These are phyloP conservation scores for Podaxis sp. DNA, from an alignment of 768 basidiomycete species.

Conservation along the genomic window DNA sequence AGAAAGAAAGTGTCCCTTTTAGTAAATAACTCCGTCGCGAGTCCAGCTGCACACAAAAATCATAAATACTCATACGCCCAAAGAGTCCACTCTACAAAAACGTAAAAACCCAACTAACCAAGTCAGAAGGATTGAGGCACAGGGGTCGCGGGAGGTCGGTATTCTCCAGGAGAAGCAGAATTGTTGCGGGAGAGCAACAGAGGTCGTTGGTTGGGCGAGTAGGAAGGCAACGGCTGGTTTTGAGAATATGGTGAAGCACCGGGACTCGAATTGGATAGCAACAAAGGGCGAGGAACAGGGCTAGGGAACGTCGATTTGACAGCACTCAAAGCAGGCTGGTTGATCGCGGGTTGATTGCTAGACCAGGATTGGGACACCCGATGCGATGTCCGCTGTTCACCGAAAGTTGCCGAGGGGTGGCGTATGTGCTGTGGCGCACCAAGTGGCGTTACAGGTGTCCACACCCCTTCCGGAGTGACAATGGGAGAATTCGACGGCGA, in stretches of 20 bases:
- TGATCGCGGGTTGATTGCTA: background rate
- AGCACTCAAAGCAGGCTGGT: slow-evolving; percentile 16
- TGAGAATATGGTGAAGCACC: slow-evolving; percentile 1
- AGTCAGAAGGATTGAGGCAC: slow-evolving; percentile 3
- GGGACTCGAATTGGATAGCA: background rate
- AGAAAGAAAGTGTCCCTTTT: background rate
- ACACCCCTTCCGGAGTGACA: slow-evolving; percentile 10
- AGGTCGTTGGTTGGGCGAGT: slow-evolving; percentile 1
- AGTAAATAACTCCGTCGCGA: background rate
- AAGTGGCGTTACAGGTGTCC: background rate
- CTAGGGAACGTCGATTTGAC: slow-evolving; percentile 15
- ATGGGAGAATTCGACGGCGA: background rate
- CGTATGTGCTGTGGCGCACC: background rate
- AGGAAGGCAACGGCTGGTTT: background rate
- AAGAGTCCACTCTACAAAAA: background rate
- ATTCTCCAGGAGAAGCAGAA: background rate
- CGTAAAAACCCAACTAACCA: background rate
- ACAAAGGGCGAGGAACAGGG: slow-evolving; percentile 11
- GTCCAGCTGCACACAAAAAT: background rate
- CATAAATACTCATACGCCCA: background rate
- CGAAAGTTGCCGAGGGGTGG: background rate
- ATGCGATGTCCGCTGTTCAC: slow-evolving; percentile 3
- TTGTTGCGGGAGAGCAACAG: slow-evolving; percentile 2
- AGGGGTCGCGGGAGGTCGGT: slow-evolving; percentile 2
- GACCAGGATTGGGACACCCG: slow-evolving; percentile 7